These are phyloP conservation scores for Raffaelea albimanens DNA, from an alignment of 2,329 filamentous ascomycete species.

Conservation along the genomic window DNA sequence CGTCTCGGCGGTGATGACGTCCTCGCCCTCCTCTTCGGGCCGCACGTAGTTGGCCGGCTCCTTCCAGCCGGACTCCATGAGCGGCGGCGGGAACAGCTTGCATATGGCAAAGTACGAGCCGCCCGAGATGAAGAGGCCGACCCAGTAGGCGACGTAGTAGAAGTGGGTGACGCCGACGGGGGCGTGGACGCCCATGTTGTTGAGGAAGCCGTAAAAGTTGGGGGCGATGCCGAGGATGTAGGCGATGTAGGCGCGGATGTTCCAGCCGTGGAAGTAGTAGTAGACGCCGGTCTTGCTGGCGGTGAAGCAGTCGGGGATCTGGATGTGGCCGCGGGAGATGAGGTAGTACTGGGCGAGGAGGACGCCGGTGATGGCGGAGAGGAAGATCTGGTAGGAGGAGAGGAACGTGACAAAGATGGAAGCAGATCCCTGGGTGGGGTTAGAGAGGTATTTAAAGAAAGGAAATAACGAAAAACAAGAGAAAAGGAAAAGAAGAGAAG, in stretches of 20 bases:
- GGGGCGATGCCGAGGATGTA: slow-evolving; percentile 25
- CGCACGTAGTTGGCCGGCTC: slow-evolving; percentile 12
- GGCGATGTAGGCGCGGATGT: slow-evolving; percentile 13
- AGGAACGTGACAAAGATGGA: slow-evolving; percentile 29
- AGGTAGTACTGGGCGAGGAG: slow-evolving; percentile 32
- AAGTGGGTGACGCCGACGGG: slow-evolving; percentile 29
- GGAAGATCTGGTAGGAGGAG: slow-evolving; percentile 31
- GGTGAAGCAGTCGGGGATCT: slow-evolving; percentile 23
- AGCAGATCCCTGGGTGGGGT: slow-evolving; percentile 16
- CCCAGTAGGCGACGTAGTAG: slow-evolving; percentile 47
- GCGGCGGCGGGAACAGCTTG: slow-evolving; percentile 12
- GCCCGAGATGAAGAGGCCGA: slow-evolving; percentile 36
- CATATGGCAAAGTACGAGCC: slow-evolving; percentile 13
- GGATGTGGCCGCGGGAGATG: slow-evolving; percentile 23
- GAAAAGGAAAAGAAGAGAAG: background rate
- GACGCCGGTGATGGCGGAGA: slow-evolving; percentile 30
- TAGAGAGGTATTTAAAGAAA: background rate
- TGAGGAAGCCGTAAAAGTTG: slow-evolving; percentile 31
- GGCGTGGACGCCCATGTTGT: slow-evolving; percentile 27
- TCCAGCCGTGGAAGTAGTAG: slow-evolving; percentile 11
- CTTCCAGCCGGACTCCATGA: slow-evolving; percentile 10
- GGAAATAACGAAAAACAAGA: background rate
- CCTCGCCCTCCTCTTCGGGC: slow-evolving; percentile 18
- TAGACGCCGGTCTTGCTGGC: slow-evolving; percentile 5
- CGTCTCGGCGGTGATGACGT: background rate